A percentile compares a stretch with the other conserved stretches of the same genome.
These are phyloP conservation scores for Plectranthus barbatus DNA, from an alignment of 257 asterid species.

Conservation along the genomic window DNA sequence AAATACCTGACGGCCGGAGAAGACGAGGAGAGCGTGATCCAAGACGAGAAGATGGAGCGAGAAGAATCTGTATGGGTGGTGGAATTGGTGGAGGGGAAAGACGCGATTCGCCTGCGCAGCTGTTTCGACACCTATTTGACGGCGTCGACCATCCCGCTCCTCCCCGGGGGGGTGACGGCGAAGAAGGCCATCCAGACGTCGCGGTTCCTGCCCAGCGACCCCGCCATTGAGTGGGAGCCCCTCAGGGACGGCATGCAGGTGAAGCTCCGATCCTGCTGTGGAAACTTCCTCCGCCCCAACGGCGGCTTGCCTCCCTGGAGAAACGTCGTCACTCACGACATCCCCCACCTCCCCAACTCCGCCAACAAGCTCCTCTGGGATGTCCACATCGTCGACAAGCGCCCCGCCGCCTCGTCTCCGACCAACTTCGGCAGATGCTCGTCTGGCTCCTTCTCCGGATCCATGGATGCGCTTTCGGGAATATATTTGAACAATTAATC, in stretches of 20 bases:
- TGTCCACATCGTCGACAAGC: constrained; percentile 45
- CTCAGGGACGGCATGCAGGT: constrained; percentile 66
- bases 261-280: constrained; percentile 35
- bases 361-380: constrained; percentile 59
- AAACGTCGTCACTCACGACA: constrained; percentile 53
- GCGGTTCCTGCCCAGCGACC: constrained; percentile 14
- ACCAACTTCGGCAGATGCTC: neutral
- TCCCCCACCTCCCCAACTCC: constrained; percentile 35
- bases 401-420: neutral
- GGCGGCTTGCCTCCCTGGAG: constrained; percentile 83
- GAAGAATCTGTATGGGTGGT: constrained; percentile 43
- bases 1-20: constrained; percentile 50
- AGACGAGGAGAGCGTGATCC: constrained; percentile 39
- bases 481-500: neutral
- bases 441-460: neutral
- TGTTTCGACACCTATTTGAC: constrained; percentile 50
- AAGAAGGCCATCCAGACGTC: constrained; percentile 38
- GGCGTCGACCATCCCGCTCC: constrained; percentile 41
- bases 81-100: constrained; percentile 33
- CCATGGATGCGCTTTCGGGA: neutral
- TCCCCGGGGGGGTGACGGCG: constrained; percentile 46
- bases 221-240: constrained; percentile 56
- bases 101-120: constrained; percentile 40
- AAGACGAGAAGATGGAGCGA: constrained; percentile 27
- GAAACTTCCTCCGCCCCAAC: constrained; percentile 51